Base-by-base conservation (phyloP, 2,329 filamentous ascomycete genomes). In the Colletotrichum endophyticum region DNA sequence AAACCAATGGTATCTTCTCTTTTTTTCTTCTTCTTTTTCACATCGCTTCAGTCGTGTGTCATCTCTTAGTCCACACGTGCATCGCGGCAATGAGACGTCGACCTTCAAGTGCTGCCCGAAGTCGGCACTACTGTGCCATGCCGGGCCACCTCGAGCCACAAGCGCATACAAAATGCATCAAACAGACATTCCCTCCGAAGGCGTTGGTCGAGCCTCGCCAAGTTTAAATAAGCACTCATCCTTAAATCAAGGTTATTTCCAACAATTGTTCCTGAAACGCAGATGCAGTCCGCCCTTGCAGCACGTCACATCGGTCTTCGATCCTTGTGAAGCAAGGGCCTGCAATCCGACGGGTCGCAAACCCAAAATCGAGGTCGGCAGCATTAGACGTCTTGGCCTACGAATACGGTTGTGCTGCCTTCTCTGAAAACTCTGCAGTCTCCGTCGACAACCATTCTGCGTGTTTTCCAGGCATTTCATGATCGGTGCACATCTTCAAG, bases 211-310 rank as follows among this genome's bases (percentile, higher is more conserved):
- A 36, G 61, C 53, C 36, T 66, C 32, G 56, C 36, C 36, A 72
- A 72, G 62, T 67, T 56, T 32, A 75, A 75, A 72, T 44, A 72
- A 75, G 69, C 69, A 72, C 69, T 56, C 25, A 19, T 49, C 61
- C 30, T 64, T 32, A 62, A 76, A 68, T 68, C 70, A 73, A 73
- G 70, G 73, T 69, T 68, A 69, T 64, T 69, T 73, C 22, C 16
- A n/a, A 28, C 9, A 36, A 39, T 15, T 66, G 25, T 53, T 19
- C 32, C 62, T 75, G 69, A 73, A 73, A 76, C 70, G 25, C 34
- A 59, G 63, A 27, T 76, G 63, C 30, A 59, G 70, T 64, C 53
- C 22, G 27, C 27, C 64, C 59, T 30, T 64, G 49, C 57, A 34
- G 36, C 56, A 69, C 22, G 57, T 59, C 27, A 27, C 70, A 56